Conservation (phyloP, 352 stramenopile genomes). For the Pythium graminicola region DNA sequence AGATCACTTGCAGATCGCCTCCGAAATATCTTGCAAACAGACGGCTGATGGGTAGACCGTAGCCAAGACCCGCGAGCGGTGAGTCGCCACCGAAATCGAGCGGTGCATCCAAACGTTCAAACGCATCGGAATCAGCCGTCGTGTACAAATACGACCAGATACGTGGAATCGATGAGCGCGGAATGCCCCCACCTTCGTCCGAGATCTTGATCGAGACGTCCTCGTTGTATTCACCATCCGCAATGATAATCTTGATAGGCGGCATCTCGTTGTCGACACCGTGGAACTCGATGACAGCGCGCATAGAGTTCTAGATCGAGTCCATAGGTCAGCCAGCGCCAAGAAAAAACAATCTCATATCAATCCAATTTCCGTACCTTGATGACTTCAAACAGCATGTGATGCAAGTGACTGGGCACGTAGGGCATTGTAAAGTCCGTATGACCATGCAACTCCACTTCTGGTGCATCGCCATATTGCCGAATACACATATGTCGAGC, state of each 20-base stretch:
- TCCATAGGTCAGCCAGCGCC: background rate
- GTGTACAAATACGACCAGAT: conserved; percentile 99
- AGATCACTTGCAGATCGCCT: conserved; percentile 98
- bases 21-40: conserved; percentile 99
- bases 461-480: conserved; percentile 98
- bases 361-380: conserved; percentile 58
- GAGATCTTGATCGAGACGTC: conserved; percentile 99
- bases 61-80: conserved; percentile 94
- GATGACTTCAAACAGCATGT: conserved; percentile 99
- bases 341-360: background rate
- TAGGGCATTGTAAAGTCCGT: conserved; percentile 99
- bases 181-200: conserved; percentile 99
- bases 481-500: conserved; percentile 98
- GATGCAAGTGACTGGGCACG: conserved; percentile 92
- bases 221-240: conserved; percentile 98
- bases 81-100: conserved; percentile 85
- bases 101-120: conserved; percentile 83
- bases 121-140: conserved; percentile 94
- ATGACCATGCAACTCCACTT: conserved; percentile 97
- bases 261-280: conserved; percentile 97
- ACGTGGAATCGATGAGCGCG: conserved; percentile 94
- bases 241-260: conserved; percentile 99
- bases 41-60: conserved; percentile 93
- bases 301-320: conserved; percentile 90
- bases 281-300: conserved; percentile 97